These are phyloP conservation scores for Neohortaea acidophila DNA, from an alignment of 495 filamentous ascomycete species.

Conservation along the genomic window DNA sequence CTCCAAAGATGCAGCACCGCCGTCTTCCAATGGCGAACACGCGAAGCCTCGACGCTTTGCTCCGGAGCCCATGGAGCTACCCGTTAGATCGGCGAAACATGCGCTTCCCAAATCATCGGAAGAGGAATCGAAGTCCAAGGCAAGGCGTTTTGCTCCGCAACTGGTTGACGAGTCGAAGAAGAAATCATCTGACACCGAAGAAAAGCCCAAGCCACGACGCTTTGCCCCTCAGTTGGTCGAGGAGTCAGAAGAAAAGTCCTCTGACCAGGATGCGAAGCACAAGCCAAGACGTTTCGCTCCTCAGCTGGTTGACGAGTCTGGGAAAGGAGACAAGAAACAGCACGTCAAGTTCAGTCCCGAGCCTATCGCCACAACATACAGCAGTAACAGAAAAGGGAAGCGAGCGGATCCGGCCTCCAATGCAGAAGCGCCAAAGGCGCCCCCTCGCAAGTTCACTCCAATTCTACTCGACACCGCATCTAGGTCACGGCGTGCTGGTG, in stretches of 20 bases:
- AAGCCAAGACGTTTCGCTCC: conserved; percentile 37
- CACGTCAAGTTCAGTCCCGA: conserved; percentile 41
- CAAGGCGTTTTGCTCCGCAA: conserved; percentile 40
- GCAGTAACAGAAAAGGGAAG: conserved; percentile 33
- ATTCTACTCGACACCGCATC: conserved; percentile 44
- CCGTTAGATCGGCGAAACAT: too few relatives aligned
- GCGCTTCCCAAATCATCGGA: conserved; percentile 39
- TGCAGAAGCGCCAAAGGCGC: conserved; percentile 2
- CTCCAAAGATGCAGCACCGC: conserved; percentile 15
- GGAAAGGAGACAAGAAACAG: background rate
- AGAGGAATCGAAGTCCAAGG: conserved; percentile 29
- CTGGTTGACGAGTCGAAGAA: conserved; percentile 43
- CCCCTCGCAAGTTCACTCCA: conserved; percentile 38
- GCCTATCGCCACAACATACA: conserved; percentile 50
- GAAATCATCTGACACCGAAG: conserved; percentile 25
- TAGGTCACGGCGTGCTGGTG: conserved; percentile 32
- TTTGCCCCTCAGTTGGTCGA: conserved; percentile 47
- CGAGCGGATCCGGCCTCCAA: conserved; percentile 26
- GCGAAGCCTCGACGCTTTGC: conserved; percentile 33
- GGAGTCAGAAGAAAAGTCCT: conserved; percentile 39
- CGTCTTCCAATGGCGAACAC: conserved; percentile 1
- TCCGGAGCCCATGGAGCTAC: conserved; percentile 47
- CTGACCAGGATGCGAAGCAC: conserved; percentile 32
- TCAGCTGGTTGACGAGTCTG: conserved; percentile 41
- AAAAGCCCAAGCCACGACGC: conserved; percentile 22